Evolutionary conservation across 805 yeast species (phyloP).

Genomic region (Teunomyces panamensis): DNA sequence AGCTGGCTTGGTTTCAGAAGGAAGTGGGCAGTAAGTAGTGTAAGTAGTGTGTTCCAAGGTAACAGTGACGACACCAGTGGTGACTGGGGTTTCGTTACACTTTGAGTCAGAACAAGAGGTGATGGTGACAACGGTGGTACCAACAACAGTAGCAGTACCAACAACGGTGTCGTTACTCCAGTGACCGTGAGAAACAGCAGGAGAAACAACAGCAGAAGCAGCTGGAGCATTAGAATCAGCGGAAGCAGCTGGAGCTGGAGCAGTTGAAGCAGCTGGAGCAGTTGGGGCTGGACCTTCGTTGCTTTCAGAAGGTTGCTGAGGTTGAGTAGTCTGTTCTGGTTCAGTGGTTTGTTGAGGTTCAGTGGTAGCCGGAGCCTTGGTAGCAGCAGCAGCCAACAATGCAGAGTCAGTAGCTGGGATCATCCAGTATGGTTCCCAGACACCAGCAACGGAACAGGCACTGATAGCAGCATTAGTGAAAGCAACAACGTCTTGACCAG

Average conservation of each 20-base stretch:
- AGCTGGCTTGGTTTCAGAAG: slow-evolving; percentile 7
- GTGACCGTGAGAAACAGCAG: slow-evolving; percentile 18
- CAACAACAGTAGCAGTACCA: slow-evolving; percentile 9
- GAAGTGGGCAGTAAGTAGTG: slow-evolving; percentile 36
- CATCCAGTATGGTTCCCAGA: slow-evolving; percentile 33
- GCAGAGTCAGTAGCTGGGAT: slow-evolving; percentile 23
- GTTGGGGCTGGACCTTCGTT: slow-evolving; percentile 3
- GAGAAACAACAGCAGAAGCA: background rate
- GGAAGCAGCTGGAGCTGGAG: background rate
- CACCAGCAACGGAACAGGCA: slow-evolving; percentile 35
- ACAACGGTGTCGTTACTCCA: slow-evolving; percentile 10
- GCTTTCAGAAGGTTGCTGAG: background rate
- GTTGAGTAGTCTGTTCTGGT: background rate
- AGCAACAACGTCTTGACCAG: slow-evolving; percentile 28
- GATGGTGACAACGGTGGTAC: slow-evolving; percentile 29
- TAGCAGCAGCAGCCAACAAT: slow-evolving; percentile 24
- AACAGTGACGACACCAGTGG: slow-evolving; percentile 38
- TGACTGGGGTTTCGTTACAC: slow-evolving; percentile 20
- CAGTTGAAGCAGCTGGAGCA: slow-evolving; percentile 1
- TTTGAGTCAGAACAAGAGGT: slow-evolving; percentile 32
- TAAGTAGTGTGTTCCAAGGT: slow-evolving; percentile 27
- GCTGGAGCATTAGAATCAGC: background rate
- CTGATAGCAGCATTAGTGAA: slow-evolving; percentile 31
- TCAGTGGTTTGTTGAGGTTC: background rate
- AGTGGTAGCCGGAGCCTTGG: slow-evolving; percentile 10